Evolutionary conservation across 1,139 yeast species (phyloP), one percentile per base, ranked within the genome.

Genomic region (Lodderomyces margitis): DNA sequence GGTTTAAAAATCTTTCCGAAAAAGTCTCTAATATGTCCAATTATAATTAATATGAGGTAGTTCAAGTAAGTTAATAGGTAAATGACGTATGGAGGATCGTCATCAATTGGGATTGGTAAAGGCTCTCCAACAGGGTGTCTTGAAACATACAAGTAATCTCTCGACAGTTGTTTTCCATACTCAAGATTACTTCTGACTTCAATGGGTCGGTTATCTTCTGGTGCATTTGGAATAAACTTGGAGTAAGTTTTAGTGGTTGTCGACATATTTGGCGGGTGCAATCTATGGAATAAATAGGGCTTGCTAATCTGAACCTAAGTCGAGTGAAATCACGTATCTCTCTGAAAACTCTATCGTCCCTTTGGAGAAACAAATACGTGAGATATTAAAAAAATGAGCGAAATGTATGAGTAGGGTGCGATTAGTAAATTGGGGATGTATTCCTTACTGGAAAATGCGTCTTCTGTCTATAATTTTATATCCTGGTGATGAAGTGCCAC

Each of bases 1-100:
- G 87, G 84, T 56, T 76, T 77, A 60, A 91, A 84, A 21, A 73
- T 67, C 59, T 85, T 80, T 39, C 95, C 96, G 47, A 88, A 77
- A 59, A 84, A 91, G 65, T 92, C 99, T 52, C 91, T 81, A 31
- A 89, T 67, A 58, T 92, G 96, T 32, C 99, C 99, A 48, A 88
- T 75, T 28, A 89, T 78, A 50, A 92, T 87, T 56, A 92, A 74
- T 39, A 87, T 78, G 51, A 92, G 72, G 61, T 89, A 94, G 59
- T 85, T 81, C 53, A 92, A 66, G 57, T 91, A 92, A 3, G 98
- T 92, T 43, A 87, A 76, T 45, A 92, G 68, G 50, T 87, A 80
- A 42, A 87, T 81, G 50, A 76, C 75, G 57, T 87, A 86, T 9
- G 96, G 92, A 6, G 98, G 98, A 44, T 91, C 95, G 59, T 88